Evolutionary conservation across 257 asterid species (phyloP), one percentile per base, ranked within the genome.

Genomic region (Leptodermis oblonga): DNA sequence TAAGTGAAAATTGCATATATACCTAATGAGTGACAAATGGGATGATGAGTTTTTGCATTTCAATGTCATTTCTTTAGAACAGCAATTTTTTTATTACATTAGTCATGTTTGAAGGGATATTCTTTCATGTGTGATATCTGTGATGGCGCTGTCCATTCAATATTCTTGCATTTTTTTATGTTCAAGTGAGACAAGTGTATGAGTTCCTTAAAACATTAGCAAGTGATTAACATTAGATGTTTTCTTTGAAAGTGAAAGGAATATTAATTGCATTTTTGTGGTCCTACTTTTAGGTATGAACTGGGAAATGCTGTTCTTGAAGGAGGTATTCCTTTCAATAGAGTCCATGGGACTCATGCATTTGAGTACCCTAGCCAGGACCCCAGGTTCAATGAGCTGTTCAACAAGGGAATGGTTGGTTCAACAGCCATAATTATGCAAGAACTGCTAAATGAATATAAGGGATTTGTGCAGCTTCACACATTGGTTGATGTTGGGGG

Each of bases 311-410:
- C 69, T 20, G 41, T 71, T 5, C 41, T 71, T 71, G 75, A 71
- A 48, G 75, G 75, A 31, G 75, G 69, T 5, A 45, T 63, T 22
- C 75, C 75, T 48, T 71, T 71, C 63, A 59, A 71, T 45, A 61
- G 75, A 59, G 75, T 49, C 14, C 67, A 71, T 62, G 75, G 75
- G 31, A 61, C 59, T 20, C 75, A 71, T 61, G 69, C 75, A 71
- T 71, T 71, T 71, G 75, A 71, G 4, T 71, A 71, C 49, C 75
- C 75, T 5, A 45, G 62, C 15, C 65, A 26, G 69, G 69, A 71
- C 20, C 58, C 53, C 36, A 48, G 63, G 59, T 71, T 60, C 48
- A 71, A 71, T 61, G 75, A 71, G 49, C 53, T 71, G 39, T 71
- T 71, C 75, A 71, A 71, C 34, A 61, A 71, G 59, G 75, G 51